These are phyloP conservation scores for Elaeis guineensis DNA, from an alignment of 176 grass and related monocot species.

Conservation along the genomic window DNA sequence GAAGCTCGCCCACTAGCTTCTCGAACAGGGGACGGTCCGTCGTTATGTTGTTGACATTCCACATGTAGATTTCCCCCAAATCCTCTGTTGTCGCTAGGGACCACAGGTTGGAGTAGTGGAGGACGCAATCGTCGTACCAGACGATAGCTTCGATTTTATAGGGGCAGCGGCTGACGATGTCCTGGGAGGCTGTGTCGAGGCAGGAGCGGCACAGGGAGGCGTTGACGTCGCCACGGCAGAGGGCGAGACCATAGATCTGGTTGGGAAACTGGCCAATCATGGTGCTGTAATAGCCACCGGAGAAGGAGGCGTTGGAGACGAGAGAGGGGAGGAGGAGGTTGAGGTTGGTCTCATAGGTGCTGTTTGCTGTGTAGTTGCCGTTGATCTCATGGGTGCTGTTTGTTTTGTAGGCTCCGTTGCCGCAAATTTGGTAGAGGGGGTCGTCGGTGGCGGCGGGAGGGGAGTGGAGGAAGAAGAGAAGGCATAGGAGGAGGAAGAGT, in stretches of 20 bases:
- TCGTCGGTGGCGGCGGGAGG: no score
- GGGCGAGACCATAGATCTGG: slow-evolving; percentile 23
- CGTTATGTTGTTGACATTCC: neutral
- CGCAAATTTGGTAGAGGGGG: neutral
- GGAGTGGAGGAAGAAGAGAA: no score
- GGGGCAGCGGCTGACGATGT: slow-evolving; percentile 13
- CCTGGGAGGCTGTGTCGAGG: neutral
- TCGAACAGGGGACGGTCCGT: slow-evolving; percentile 5
- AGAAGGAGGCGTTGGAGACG: neutral
- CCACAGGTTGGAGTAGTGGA: slow-evolving; percentile 24
- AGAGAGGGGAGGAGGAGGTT: slow-evolving; percentile 13
- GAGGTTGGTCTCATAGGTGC: slow-evolving; percentile 25
- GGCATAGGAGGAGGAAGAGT: no score
- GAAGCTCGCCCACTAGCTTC: slow-evolving; percentile 12
- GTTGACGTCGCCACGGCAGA: slow-evolving; percentile 48
- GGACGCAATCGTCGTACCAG: slow-evolving; percentile 37
- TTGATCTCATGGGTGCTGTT: slow-evolving; percentile 21
- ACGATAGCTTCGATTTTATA: slow-evolving; percentile 10
- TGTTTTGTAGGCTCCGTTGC: slow-evolving; percentile 26
- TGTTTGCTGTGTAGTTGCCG: slow-evolving; percentile 33
- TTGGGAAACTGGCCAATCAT: neutral
- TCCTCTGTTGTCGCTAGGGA: slow-evolving; percentile 24
- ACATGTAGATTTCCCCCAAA: neutral
- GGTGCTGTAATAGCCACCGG: slow-evolving; percentile 14
- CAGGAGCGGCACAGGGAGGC: slow-evolving; percentile 26